Percentiles rank a stretch among this genome's conserved stretches.
Evolutionary conservation across 1,284 basidiomycete species (phyloP).

Genomic region (Austroboletus olivaceoglutinosus): DNA sequence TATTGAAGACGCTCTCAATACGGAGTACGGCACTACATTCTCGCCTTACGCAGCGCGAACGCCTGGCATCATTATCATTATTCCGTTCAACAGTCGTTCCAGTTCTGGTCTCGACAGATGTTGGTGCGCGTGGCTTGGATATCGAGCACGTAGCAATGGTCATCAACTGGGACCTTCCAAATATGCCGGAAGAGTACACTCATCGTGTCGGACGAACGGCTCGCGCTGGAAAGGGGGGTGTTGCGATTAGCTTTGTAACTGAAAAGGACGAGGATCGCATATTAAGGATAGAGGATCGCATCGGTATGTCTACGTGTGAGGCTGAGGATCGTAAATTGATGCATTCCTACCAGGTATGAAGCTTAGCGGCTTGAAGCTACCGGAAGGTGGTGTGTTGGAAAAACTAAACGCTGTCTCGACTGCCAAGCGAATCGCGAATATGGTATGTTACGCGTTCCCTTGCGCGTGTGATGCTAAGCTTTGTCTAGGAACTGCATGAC

Average conservation of each 20-base stretch:
- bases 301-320: constrained; percentile 54
- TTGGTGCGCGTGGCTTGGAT: constrained; percentile 91
- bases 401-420: constrained; percentile 86
- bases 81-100: constrained; percentile 90
- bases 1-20: constrained; percentile 79
- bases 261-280: constrained; percentile 90
- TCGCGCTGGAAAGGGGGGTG: constrained; percentile 86
- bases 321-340: background rate
- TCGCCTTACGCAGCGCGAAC: constrained; percentile 86
- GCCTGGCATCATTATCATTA: constrained; percentile 79
- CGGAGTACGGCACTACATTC: constrained; percentile 92
- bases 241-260: constrained; percentile 93
- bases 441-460: constrained; percentile 57
- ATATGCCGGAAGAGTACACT: constrained; percentile 73
- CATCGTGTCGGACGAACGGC: constrained; percentile 90
- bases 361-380: constrained; percentile 69
- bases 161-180: constrained; percentile 94
- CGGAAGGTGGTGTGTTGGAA: constrained; percentile 84
- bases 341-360: constrained; percentile 56
- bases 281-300: constrained; percentile 81
- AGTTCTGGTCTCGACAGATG: constrained; percentile 92
- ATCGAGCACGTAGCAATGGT: constrained; percentile 95
- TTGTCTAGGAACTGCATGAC: constrained; percentile 80
- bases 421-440: constrained; percentile 90
- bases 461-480: constrained; percentile 9